Evolutionary conservation across 805 yeast species (phyloP).

Genomic region (Candida loeiensis): DNA sequence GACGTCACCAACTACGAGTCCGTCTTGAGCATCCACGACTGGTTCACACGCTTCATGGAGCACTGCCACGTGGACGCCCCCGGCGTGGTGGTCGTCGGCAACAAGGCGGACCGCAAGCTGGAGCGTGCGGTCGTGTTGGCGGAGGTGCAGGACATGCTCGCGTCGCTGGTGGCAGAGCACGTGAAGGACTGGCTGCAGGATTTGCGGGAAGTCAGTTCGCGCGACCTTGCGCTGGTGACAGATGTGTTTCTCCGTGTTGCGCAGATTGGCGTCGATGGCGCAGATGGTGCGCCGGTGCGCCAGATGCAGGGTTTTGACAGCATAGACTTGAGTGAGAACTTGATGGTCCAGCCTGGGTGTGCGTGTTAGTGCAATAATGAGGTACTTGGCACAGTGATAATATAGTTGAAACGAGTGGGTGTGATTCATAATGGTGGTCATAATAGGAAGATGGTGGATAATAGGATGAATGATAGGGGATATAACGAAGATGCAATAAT

Average conservation of each 20-base stretch:
- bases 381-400: no score
- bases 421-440: no score
- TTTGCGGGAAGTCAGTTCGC: slow-evolving; percentile 32
- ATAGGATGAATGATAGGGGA: no score
- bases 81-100: slow-evolving; percentile 51
- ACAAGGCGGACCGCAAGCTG: slow-evolving; percentile 40
- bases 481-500: no score
- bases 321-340: slow-evolving; percentile 22
- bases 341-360: slow-evolving; percentile 15
- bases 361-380: slow-evolving; percentile 17
- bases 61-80: slow-evolving; percentile 48
- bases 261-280: slow-evolving; percentile 26
- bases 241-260: slow-evolving; percentile 37
- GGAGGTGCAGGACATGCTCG: slow-evolving; percentile 33
- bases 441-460: no score
- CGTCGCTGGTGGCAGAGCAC: slow-evolving; percentile 12
- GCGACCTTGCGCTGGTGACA: slow-evolving; percentile 28
- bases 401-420: no score
- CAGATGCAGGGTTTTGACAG: slow-evolving; percentile 29
- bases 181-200: slow-evolving; percentile 34
- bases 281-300: slow-evolving; percentile 10
- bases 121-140: slow-evolving; percentile 35
- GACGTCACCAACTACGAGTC: slow-evolving; percentile 52
- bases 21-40: slow-evolving; percentile 42
- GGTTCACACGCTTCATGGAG: slow-evolving; percentile 48